A percentile compares a stretch with the other conserved stretches of the same genome.
phyloP scores from a whole-genome alignment of 2,329 filamentous ascomycete species.

The Aureobasidium pullulans region DNA sequence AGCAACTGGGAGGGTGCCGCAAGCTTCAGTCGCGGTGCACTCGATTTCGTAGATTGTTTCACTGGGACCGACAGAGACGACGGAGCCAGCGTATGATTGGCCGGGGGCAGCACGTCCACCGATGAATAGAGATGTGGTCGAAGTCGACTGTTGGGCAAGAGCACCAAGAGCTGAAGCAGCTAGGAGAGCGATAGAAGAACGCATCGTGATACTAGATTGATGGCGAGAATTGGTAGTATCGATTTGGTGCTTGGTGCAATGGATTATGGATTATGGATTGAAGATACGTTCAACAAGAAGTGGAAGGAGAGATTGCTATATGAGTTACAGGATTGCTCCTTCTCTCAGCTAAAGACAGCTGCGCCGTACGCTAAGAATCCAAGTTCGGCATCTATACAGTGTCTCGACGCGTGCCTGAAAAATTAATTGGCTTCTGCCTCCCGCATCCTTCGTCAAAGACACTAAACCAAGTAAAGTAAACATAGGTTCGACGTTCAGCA shows the following conservation, averaged over 20 bases:
- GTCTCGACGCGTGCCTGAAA: too few species aligned
- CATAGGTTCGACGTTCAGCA: too few species aligned
- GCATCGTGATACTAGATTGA: background rate
- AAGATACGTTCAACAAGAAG: background rate
- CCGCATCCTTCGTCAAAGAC: too few species aligned
- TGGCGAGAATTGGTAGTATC: background rate
- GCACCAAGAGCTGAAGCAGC: background rate
- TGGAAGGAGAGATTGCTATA: background rate
- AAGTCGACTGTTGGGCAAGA: background rate
- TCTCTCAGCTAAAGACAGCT: too few species aligned
- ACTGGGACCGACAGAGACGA: background rate
- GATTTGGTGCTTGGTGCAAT: too few species aligned
- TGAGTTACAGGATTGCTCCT: background rate
- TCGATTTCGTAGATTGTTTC: background rate
- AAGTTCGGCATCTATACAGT: too few species aligned
- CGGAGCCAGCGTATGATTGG: background rate
- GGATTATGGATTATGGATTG: background rate
- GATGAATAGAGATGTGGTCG: background rate
- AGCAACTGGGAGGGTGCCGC: background rate
- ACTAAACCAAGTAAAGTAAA: too few species aligned
- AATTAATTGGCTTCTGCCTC: too few species aligned
- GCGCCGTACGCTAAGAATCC: too few species aligned
- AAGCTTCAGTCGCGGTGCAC: background rate
- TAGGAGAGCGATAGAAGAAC: constrained; percentile 5
- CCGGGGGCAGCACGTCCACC: background rate